phyloP scores from a whole-genome alignment of 768 basidiomycete species.

The Russula virescens region DNA sequence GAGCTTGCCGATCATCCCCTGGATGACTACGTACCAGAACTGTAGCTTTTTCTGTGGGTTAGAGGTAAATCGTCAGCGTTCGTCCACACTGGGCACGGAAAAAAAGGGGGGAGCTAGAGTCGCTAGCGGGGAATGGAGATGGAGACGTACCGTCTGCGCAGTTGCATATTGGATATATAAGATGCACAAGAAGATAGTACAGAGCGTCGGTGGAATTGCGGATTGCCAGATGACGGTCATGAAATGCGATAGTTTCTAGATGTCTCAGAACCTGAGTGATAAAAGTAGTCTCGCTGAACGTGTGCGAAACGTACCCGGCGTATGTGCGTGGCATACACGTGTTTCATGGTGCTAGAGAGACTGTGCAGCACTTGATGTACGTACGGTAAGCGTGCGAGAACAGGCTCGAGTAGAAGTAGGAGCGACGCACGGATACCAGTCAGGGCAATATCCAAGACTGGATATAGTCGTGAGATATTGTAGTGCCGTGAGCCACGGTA shows the following conservation, averaged over 20 bases:
- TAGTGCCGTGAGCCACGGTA: background rate
- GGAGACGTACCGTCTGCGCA: background rate
- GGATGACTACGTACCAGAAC: background rate
- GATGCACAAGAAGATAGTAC: background rate
- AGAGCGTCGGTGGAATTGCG: conserved; percentile 11
- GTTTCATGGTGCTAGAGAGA: conserved; percentile 12
- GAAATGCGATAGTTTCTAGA: conserved; percentile 5
- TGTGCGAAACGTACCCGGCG: conserved; percentile 1
- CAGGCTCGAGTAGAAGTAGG: background rate
- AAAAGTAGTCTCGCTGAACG: background rate
- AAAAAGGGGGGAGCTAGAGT: too few relatives aligned
- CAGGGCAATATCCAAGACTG: conserved; percentile 10
- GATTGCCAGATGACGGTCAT: conserved; percentile 10
- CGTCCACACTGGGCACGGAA: background rate
- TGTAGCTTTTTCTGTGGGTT: background rate
- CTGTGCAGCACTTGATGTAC: background rate
- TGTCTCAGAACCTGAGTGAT: background rate
- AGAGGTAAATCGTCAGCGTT: background rate
- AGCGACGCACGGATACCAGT: conserved; percentile 6
- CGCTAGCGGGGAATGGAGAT: background rate
- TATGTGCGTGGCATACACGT: conserved; percentile 2
- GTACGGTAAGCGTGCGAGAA: background rate
- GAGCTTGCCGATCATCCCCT: too few relatives aligned
- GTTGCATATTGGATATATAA: background rate
- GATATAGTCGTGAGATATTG: background rate